Conservation (phyloP, 2,329 filamentous ascomycete species). For the Alternaria arbusti region DNA sequence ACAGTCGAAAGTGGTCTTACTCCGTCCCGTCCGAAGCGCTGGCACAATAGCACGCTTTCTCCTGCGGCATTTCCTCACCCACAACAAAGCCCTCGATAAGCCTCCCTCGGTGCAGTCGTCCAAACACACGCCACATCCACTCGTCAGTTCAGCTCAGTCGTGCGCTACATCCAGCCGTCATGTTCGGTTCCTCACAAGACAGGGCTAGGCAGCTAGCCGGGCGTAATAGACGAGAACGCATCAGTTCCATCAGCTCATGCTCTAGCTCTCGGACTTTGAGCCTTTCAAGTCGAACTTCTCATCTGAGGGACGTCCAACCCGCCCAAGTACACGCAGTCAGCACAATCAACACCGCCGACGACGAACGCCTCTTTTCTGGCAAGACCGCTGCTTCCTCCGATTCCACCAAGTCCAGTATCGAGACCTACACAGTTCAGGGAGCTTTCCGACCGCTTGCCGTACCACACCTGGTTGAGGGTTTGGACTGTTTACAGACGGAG, state of each 20-base stretch:
- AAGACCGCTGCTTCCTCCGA: not conserved
- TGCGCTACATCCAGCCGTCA: conserved; percentile 12
- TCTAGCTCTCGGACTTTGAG: conserved; percentile 21
- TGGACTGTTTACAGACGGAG: conserved; percentile 4
- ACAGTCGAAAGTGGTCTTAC: not conserved
- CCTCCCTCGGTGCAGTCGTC: not conserved
- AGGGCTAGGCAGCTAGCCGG: conserved; percentile 45
- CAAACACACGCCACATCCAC: not conserved
- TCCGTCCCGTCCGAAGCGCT: not conserved
- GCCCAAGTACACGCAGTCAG: not conserved
- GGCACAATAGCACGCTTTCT: not conserved
- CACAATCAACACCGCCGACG: not conserved
- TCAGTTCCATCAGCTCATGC: conserved; percentile 27
- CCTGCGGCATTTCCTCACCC: not conserved
- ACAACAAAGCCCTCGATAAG: conserved; percentile 12
- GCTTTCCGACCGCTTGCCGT: not conserved
- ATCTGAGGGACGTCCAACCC: not conserved
- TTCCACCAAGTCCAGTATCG: not conserved
- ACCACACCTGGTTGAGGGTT: conserved; percentile 3
- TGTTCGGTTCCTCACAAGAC: conserved; percentile 46
- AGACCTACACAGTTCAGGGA: not conserved
- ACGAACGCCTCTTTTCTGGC: not conserved
- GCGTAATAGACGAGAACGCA: conserved; percentile 35
- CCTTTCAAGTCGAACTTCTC: conserved; percentile 18
- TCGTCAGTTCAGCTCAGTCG: conserved; percentile 8